Evolutionary conservation across 495 filamentous ascomycete genomes (phyloP), one percentile per base, ranked within the genome.

Genomic region (Massariosphaeria phaeospora): DNA sequence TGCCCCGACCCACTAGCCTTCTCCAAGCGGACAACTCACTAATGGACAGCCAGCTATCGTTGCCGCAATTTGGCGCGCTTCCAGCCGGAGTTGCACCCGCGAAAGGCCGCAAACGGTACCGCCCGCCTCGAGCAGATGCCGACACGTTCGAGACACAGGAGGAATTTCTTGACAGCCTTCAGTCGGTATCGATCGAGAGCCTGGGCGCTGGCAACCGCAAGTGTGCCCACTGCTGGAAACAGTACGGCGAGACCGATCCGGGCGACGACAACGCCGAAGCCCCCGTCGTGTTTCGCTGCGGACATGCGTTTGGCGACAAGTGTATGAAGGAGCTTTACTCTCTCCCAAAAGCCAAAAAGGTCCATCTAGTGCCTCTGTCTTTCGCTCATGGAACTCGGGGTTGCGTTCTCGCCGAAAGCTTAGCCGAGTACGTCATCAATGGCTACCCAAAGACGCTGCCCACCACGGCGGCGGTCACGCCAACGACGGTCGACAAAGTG

Each of bases 141-240:
- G 25, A 51, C 24, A 51, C 48, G 17, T 51, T 51, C 48, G 48
- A 40, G 3, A 29, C 48, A n/a, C 48, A 51, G 18, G 26, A 10
- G n/a, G 48, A 40, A 13, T 51, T 51, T 20, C 18, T 51, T 24
- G n/a, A 26, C 2, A 51, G 48, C n/a, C 48, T 51, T 9, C 3
- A 24, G 1, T 15, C 41, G 21, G 24, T 45, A 10, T 23, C 48
- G 13, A 51, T 51, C 3, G 21, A 23, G 25, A 26, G 24, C 7
- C n/a, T 51, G 3, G 36, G 41, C n/a, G 17, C 1, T 12, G 21
- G 41, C 34, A 27, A 40, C 18, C 48, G 34, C 34, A 2, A 20
- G n/a, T 51, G 48, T 23, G 20, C 48, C 17, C 48, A 51, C 35
- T 51, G 48, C 48, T 51, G 48, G 48, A 51, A 51, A 20, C 13